A percentile compares a stretch with the other conserved stretches of the same genome.
Evolutionary conservation across 2,329 filamentous ascomycete species (phyloP).

Genomic region (Paraphoma chrysanthemicola): DNA sequence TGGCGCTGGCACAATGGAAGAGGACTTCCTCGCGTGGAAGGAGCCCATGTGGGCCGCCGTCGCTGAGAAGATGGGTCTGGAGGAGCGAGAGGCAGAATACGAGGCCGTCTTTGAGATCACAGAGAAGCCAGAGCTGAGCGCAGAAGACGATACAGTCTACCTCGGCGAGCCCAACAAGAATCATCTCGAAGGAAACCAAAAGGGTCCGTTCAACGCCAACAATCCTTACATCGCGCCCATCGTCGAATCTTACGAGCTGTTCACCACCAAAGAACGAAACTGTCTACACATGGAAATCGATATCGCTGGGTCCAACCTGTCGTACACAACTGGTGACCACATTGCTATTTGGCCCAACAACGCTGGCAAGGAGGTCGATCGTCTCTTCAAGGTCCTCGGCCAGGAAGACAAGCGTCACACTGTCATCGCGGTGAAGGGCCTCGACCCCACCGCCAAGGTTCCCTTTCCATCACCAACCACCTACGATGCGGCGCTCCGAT

Average conservation of each 20-base stretch:
- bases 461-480: constrained; percentile 97
- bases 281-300: constrained; percentile 97
- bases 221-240: constrained; percentile 98
- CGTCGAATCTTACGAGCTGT: constrained; percentile 86
- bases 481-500: constrained; percentile 89
- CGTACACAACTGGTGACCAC: constrained; percentile 96
- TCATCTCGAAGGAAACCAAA: constrained; percentile 83
- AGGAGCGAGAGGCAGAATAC: constrained; percentile 95
- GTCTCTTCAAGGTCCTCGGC: constrained; percentile 81
- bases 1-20: constrained; percentile 98
- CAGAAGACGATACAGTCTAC: constrained; percentile 83
- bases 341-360: constrained; percentile 98
- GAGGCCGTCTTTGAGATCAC: constrained; percentile 88
- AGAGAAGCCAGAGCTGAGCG: constrained; percentile 75
- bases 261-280: constrained; percentile 87
- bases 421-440: constrained; percentile 86
- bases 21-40: constrained; percentile 99
- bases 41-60: constrained; percentile 97
- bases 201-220: constrained; percentile 93
- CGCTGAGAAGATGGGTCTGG: constrained; percentile 80
- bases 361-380: constrained; percentile 87
- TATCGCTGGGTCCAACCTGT: constrained; percentile 85
- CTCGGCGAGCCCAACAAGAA: constrained; percentile 96
- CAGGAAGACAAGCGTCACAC: constrained; percentile 77
- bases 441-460: constrained; percentile 95